Base-by-base conservation (phyloP, 345 rosid species). In the Stellera chamaejasme region DNA sequence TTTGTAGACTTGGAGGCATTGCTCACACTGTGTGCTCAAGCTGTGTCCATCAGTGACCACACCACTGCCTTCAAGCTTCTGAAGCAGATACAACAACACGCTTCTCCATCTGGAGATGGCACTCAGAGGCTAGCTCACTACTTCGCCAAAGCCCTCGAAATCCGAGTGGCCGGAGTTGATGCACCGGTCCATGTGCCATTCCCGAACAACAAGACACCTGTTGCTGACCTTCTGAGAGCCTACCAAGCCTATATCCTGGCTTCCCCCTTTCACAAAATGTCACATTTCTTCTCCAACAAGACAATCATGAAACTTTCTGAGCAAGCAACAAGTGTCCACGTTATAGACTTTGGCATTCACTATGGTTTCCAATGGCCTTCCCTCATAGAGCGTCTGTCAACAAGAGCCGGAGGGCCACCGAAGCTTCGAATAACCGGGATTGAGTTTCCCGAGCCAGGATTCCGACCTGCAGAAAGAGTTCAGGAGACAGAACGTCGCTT, bases 281-380 rank as follows among this genome's bases (percentile, higher is more conserved):
- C 84, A 11, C 72, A 69, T 55, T 47, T 43, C 59, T 60, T 77
- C 41, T 75, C 87, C 5, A 82, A 79, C 62, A 63, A 62, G 27
- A 79, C 77, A 23, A 82, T 88, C 51, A 4, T 47, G 43, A 81
- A 74, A 44, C 63, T 67, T 43, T 76, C 82, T 7, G 69, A 65
- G 63, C 70, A 79, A 52, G 84, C 80, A 45, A 65, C 79, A 0
- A 78, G 72, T 42, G 69, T 88, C 5, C 96, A 88, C 70, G 83
- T 88, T 39, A 81, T 88, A 46, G 94, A 83, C 60, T 83, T 88
- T 19, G 96, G 96, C 10, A 77, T 85, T 43, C 73, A 76, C 49
- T 88, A 88, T 62, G 96, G 96, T 7, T 88, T 88, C 52, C 96
- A 88, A 26, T 88, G 94, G 96, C 94, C 96, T 52, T 83, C 88